phyloP scores from a whole-genome alignment of 257 asterid species.

The Solanum piurae region DNA sequence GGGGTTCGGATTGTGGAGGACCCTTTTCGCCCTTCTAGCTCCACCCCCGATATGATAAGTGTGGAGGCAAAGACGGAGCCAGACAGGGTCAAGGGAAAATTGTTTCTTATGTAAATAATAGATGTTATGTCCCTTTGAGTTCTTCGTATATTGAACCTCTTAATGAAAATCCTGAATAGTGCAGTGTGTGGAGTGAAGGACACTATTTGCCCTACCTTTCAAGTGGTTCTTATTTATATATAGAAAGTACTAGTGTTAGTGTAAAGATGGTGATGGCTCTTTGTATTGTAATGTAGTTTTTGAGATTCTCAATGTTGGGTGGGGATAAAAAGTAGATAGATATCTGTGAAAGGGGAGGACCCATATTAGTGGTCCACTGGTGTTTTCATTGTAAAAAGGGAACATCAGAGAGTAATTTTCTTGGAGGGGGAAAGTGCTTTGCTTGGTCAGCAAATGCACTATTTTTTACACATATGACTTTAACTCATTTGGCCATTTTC shows the following conservation, averaged over 20 bases:
- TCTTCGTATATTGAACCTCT: not conserved
- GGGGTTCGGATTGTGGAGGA: not conserved
- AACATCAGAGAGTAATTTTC: slow-evolving; percentile 3
- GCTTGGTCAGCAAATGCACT: slow-evolving; percentile 44
- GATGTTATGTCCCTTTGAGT: no score
- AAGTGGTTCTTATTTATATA: not conserved
- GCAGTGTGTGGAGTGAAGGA: not conserved
- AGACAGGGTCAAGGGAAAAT: not conserved
- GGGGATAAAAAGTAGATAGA: slow-evolving; percentile 31
- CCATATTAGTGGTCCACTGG: slow-evolving; percentile 14
- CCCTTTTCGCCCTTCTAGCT: not conserved
- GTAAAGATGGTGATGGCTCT: not conserved
- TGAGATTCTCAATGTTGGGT: slow-evolving; percentile 17
- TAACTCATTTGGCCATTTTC: slow-evolving; percentile 24
- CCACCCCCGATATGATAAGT: not conserved
- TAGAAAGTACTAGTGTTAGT: not conserved
- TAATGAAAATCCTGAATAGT: not conserved
- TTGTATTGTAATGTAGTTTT: slow-evolving; percentile 3
- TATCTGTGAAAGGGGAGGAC: slow-evolving; percentile 6
- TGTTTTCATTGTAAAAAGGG: slow-evolving; percentile 10
- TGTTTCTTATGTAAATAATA: no score
- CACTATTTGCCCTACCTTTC: not conserved
- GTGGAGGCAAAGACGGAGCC: not conserved
- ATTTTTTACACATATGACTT: slow-evolving; percentile 30
- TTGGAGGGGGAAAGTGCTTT: slow-evolving; percentile 26